Conservation (phyloP, 805 yeast genomes). For the Wickerhamiella australiensis region DNA sequence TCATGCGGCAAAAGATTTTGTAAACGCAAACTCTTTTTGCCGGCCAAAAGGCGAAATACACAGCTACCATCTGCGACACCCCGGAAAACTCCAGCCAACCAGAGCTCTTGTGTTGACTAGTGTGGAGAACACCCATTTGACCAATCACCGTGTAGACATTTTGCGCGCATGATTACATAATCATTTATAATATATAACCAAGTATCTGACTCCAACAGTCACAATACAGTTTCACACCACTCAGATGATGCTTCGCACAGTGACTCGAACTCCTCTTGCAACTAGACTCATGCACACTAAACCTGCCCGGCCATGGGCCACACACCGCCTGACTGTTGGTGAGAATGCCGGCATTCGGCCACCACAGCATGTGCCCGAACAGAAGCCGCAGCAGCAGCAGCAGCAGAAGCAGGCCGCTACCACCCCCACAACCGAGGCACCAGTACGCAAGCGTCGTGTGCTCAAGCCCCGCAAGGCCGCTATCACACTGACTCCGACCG, state of each 20-base stretch:
- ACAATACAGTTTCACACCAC: not conserved
- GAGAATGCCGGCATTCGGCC: not conserved
- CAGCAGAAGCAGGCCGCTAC: not conserved
- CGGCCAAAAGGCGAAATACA: too few species aligned
- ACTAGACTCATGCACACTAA: slow-evolving; percentile 18
- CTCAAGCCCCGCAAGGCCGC: slow-evolving; percentile 83
- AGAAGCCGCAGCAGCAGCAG: not conserved
- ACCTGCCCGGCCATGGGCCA: slow-evolving; percentile 21
- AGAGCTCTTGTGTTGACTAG: not conserved
- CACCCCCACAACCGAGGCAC: not conserved
- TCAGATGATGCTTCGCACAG: not conserved
- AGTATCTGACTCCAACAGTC: not conserved
- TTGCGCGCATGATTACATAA: not conserved
- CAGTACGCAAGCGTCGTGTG: slow-evolving; percentile 32
- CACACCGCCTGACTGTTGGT: slow-evolving; percentile 18
- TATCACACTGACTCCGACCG: slow-evolving; percentile 65
- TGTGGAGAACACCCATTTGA: not conserved
- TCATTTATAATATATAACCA: not conserved
- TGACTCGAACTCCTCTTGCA: not conserved
- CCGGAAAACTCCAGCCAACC: too few species aligned
- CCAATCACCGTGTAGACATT: slow-evolving; percentile 1
- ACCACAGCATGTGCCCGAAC: not conserved
- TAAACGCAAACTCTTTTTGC: too few species aligned
- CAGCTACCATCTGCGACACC: too few species aligned
- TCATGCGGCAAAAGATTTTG: too few species aligned